These are phyloP conservation scores for Phytophthora agathidicida DNA, from an alignment of 352 stramenopile species.

Conservation along the genomic window DNA sequence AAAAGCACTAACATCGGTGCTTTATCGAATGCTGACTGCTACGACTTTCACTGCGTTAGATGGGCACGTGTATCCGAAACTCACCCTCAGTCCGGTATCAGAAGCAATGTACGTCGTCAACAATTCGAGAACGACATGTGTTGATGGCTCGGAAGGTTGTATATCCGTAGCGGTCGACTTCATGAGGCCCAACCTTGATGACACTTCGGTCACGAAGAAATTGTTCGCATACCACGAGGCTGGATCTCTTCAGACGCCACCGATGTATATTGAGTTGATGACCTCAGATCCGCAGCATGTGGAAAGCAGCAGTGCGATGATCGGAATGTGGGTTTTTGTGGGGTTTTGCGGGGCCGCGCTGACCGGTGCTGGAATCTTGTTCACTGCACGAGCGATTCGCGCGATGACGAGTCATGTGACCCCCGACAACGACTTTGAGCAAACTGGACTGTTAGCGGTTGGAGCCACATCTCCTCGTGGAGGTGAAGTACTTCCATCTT, in stretches of 20 bases:
- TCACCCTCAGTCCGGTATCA: conserved; percentile 40
- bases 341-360: conserved; percentile 52
- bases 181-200: conserved; percentile 23
- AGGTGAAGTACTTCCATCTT: conserved; percentile 7
- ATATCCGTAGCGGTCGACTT: conserved; percentile 57
- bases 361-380: conserved; percentile 31
- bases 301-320: conserved; percentile 39
- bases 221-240: conserved; percentile 53
- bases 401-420: conserved; percentile 53
- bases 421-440: conserved; percentile 33
- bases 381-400: conserved; percentile 41
- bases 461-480: conserved; percentile 19
- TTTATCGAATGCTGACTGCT: conserved; percentile 63
- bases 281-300: conserved; percentile 45
- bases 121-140: conserved; percentile 36
- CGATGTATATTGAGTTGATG: conserved; percentile 55
- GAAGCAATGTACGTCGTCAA: conserved; percentile 68
- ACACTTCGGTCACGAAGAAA: conserved; percentile 49
- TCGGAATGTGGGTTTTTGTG: conserved; percentile 73
- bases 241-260: conserved; percentile 50
- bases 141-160: conserved; percentile 32
- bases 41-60: conserved; percentile 41
- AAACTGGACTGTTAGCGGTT: conserved; percentile 25
- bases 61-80: conserved; percentile 41
- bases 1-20: conserved; percentile 41